Evolutionary conservation across 106 monocot genomes (phyloP).

Genomic region (Acorus calamus): DNA sequence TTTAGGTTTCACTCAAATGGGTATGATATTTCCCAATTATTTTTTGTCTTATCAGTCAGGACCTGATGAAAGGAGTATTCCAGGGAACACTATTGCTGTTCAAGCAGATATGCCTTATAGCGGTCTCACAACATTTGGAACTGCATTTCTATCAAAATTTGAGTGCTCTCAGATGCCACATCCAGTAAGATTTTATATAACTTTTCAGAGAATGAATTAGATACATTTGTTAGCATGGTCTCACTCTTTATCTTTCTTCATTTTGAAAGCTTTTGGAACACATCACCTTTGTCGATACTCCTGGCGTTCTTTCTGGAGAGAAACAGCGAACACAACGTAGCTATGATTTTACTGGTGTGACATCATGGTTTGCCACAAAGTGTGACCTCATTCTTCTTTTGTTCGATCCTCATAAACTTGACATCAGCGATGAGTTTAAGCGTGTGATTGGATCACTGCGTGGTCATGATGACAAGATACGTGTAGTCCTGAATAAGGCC

Average conservation of each 20-base stretch:
- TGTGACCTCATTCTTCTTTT: slow-evolving; percentile 93
- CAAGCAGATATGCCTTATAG: slow-evolving; percentile 96
- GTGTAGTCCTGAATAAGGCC: slow-evolving; percentile 90
- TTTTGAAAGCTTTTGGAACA: slow-evolving; percentile 75
- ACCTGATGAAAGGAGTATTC: slow-evolving; percentile 88
- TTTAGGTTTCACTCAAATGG: too few relatives aligned
- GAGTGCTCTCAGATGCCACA: slow-evolving; percentile 96
- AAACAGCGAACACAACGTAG: slow-evolving; percentile 90
- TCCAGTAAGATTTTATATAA: slow-evolving; percentile 42
- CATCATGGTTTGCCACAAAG: slow-evolving; percentile 97
- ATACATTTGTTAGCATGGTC: neutral
- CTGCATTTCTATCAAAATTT: slow-evolving; percentile 86
- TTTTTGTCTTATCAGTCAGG: slow-evolving; percentile 43
- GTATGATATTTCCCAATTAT: neutral
- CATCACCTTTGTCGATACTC: slow-evolving; percentile 93
- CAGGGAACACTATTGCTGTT: slow-evolving; percentile 94
- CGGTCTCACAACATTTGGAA: slow-evolving; percentile 82
- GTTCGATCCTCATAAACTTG: slow-evolving; percentile 98
- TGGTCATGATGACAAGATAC: slow-evolving; percentile 98
- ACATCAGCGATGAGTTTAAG: slow-evolving; percentile 96
- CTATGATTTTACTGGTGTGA: slow-evolving; percentile 97
- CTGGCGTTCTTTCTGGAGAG: slow-evolving; percentile 94
- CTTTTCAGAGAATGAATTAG: neutral
- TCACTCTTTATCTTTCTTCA: slow-evolving; percentile 1
- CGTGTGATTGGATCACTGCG: slow-evolving; percentile 84